A percentile compares a stretch with the other conserved stretches of the same genome.
Evolutionary conservation across 768 basidiomycete genomes (phyloP).

Genomic region (Phanerochaete sordida): DNA sequence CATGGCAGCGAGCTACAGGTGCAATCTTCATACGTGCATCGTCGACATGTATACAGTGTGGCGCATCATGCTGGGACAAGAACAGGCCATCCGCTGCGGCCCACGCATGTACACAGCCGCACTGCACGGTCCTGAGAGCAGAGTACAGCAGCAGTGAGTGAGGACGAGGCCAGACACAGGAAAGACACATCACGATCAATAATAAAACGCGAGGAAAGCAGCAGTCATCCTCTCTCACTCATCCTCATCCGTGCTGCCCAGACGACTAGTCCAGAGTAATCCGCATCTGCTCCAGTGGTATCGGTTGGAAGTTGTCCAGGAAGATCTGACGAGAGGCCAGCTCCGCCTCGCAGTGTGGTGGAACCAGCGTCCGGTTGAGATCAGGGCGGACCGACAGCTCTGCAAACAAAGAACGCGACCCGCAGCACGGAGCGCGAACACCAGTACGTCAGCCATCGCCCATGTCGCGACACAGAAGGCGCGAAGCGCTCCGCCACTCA

Average conservation of each 20-base stretch:
- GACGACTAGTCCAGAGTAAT: conserved; percentile 81
- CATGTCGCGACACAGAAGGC: conserved; percentile 2
- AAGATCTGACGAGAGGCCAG: conserved; percentile 83
- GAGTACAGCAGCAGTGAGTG: conserved; percentile 20
- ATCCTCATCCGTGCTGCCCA: conserved; percentile 9
- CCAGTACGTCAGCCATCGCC: conserved; percentile 2
- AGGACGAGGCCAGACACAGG: conserved; percentile 8
- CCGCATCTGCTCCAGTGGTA: conserved; percentile 94
- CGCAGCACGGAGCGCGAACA: conserved; percentile 10
- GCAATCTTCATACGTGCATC: conserved; percentile 13
- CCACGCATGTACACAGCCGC: neutral
- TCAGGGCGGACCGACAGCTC: conserved; percentile 97
- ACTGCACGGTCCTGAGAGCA: conserved; percentile 16
- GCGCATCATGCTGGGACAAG: neutral
- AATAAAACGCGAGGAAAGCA: conserved; percentile 7
- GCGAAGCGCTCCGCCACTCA: conserved; percentile 36
- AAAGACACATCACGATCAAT: conserved; percentile 9
- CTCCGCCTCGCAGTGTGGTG: conserved; percentile 85
- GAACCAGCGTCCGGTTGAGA: conserved; percentile 87
- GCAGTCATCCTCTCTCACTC: conserved; percentile 16
- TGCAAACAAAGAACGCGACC: conserved; percentile 23
- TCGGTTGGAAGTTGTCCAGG: conserved; percentile 90
- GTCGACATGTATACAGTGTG: conserved; percentile 10
- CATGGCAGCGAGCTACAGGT: conserved; percentile 12
- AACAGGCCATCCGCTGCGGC: conserved; percentile 9